A percentile compares a stretch with the other conserved stretches of the same genome.
Conservation (phyloP, 1,139 yeast species). For the Taiozyma sp. region DNA sequence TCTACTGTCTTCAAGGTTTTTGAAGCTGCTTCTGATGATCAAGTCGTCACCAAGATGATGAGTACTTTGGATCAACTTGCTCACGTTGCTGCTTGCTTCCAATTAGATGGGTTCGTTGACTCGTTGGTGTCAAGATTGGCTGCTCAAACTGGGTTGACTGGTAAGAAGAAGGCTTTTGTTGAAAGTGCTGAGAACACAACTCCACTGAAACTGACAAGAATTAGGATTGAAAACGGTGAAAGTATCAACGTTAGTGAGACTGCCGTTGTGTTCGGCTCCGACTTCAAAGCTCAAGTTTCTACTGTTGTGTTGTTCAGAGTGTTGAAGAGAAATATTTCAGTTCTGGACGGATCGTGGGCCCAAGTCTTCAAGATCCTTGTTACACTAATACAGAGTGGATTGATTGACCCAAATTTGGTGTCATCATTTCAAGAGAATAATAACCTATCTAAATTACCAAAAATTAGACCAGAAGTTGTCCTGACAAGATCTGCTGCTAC, state of each 20-base stretch:
- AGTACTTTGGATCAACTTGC: constrained; percentile 85
- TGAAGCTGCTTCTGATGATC: constrained; percentile 87
- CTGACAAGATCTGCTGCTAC: constrained; percentile 57
- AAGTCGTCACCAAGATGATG: constrained; percentile 80
- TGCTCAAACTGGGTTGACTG: constrained; percentile 54
- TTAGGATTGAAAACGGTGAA: constrained; percentile 30
- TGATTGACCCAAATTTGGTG: constrained; percentile 65
- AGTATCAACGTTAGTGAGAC: constrained; percentile 73
- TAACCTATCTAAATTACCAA: constrained; percentile 47
- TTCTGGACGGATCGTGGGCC: constrained; percentile 48
- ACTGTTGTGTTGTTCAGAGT: constrained; percentile 81
- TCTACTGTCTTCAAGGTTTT: constrained; percentile 73
- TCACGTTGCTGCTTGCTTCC: constrained; percentile 64
- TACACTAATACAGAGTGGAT: constrained; percentile 66
- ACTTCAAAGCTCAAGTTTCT: constrained; percentile 88
- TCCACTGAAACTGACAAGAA: constrained; percentile 19
- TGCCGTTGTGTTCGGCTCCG: constrained; percentile 82
- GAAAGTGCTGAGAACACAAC: constrained; percentile 3
- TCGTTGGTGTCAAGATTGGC: constrained; percentile 60
- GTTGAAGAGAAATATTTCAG: constrained; percentile 44
- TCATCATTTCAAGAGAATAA: constrained; percentile 56
- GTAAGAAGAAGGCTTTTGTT: constrained; percentile 8
- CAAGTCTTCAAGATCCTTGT: constrained; percentile 56
- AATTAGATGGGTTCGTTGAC: constrained; percentile 55
- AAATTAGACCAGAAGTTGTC: constrained; percentile 60